Evolutionary conservation across 352 stramenopile genomes (phyloP).

Genomic region (Globisporangium radiosum): DNA sequence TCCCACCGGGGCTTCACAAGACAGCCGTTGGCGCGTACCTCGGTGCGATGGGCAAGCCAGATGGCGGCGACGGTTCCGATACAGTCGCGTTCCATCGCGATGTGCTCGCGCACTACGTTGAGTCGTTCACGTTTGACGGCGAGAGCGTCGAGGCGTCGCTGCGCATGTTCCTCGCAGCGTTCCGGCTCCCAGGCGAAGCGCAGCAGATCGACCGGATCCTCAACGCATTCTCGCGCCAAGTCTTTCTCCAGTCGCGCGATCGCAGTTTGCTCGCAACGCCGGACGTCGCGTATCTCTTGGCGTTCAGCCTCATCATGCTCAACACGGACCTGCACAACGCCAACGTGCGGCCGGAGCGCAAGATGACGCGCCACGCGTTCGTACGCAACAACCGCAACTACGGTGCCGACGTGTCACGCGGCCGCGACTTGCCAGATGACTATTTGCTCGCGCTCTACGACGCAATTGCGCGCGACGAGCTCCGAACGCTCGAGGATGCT

Average conservation of each 20-base stretch:
- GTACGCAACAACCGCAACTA: constrained; percentile 90
- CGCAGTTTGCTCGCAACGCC: constrained; percentile 77
- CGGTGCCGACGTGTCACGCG: constrained; percentile 74
- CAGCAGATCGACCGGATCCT: constrained; percentile 88
- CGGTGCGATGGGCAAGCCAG: constrained; percentile 64
- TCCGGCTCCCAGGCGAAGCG: constrained; percentile 77
- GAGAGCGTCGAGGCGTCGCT: constrained; percentile 67
- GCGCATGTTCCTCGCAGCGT: constrained; percentile 81
- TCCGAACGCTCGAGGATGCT: constrained; percentile 79
- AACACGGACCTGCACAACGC: constrained; percentile 86
- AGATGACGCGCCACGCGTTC: constrained; percentile 85
- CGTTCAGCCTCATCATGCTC: constrained; percentile 88
- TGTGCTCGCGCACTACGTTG: constrained; percentile 64
- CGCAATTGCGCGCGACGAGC: constrained; percentile 64
- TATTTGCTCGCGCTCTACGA: constrained; percentile 74
- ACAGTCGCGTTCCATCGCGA: constrained; percentile 83
- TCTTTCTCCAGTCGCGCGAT: constrained; percentile 83
- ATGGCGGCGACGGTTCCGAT: constrained; percentile 64
- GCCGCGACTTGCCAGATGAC: constrained; percentile 56
- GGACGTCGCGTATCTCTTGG: constrained; percentile 87
- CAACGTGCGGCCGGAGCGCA: constrained; percentile 79
- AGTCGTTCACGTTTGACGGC: constrained; percentile 76
- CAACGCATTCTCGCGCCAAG: constrained; percentile 79
- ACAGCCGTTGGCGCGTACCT: constrained; percentile 78
- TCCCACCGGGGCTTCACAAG: constrained; percentile 79